Evolutionary conservation across 441 rosid genomes (phyloP).

Genomic region (Gossypium trilobum): DNA sequence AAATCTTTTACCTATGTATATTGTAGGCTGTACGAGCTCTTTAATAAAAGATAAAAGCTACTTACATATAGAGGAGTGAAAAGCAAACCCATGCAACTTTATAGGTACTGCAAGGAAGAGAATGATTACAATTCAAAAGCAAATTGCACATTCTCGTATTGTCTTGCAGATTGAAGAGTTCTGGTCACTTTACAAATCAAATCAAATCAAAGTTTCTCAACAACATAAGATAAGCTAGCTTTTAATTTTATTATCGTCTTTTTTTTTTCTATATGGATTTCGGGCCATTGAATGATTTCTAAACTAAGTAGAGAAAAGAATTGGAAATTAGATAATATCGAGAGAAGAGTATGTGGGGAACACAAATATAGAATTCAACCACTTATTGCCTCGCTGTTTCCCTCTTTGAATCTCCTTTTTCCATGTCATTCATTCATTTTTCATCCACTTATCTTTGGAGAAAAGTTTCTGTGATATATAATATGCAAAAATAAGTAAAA

Average conservation of each 20-base stretch:
- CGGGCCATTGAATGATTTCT: conserved; percentile 15
- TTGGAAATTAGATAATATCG: not conserved
- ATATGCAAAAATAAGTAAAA: not conserved
- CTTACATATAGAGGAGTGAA: not conserved
- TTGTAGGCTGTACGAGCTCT: not conserved
- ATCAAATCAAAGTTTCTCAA: not conserved
- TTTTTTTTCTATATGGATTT: not conserved
- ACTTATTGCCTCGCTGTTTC: conserved; percentile 25
- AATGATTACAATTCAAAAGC: conserved; percentile 4
- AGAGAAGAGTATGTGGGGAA: not conserved
- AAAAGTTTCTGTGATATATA: conserved; percentile 8
- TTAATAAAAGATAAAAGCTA: not conserved
- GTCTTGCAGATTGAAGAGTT: conserved; percentile 9
- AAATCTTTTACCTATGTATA: too few relatives aligned
- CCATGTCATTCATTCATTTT: not conserved
- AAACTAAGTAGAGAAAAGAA: not conserved
- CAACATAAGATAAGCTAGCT: too few relatives aligned
- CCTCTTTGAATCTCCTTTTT: conserved; percentile 10
- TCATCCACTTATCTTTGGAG: not conserved
- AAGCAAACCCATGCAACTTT: not conserved
- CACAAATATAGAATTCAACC: conserved; percentile 2
- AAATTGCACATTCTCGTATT: conserved; percentile 14
- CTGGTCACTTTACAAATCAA: not conserved
- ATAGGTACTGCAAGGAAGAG: not conserved
- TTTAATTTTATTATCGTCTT: too few relatives aligned